Evolutionary conservation across 2,329 filamentous ascomycete species (phyloP).

Genomic region (Dothideomycetes sp.): DNA sequence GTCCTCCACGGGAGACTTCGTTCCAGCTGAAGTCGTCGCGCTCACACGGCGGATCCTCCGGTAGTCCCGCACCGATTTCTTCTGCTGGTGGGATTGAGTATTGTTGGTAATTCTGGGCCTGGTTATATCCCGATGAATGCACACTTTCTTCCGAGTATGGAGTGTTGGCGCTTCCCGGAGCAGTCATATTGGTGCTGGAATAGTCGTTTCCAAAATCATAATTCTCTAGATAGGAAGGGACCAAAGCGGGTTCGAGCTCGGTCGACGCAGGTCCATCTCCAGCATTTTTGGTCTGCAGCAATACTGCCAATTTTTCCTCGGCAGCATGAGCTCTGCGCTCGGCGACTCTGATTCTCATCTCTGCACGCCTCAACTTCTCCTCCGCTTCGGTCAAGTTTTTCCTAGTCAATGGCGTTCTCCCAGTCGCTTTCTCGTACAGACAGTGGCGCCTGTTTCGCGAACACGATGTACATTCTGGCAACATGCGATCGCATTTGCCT

Average conservation of each 20-base stretch:
- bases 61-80: no score
- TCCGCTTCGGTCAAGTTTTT: conserved; percentile 40
- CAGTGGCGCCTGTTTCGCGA: conserved; percentile 38
- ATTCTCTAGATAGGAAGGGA: no score
- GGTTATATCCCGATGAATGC: no score
- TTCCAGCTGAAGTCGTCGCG: conserved; percentile 23
- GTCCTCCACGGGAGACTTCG: background rate
- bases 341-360: conserved; percentile 17
- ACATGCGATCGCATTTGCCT: conserved; percentile 22
- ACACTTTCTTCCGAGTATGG: no score
- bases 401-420: conserved; percentile 40
- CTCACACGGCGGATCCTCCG: conserved; percentile 20
- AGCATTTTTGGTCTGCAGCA: conserved; percentile 1
- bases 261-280: conserved; percentile 10
- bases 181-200: no score
- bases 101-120: no score
- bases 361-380: conserved; percentile 28
- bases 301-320: conserved; percentile 15
- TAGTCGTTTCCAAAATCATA: no score
- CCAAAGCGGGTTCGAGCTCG: no score
- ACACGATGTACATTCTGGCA: conserved; percentile 34
- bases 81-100: no score
- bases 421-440: conserved; percentile 38
- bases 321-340: conserved; percentile 19
- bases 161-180: no score